Percentiles rank a stretch among this genome's conserved stretches.
Evolutionary conservation across 2,329 filamentous ascomycete genomes (phyloP).

Genomic region (Coniochaeta sp.): DNA sequence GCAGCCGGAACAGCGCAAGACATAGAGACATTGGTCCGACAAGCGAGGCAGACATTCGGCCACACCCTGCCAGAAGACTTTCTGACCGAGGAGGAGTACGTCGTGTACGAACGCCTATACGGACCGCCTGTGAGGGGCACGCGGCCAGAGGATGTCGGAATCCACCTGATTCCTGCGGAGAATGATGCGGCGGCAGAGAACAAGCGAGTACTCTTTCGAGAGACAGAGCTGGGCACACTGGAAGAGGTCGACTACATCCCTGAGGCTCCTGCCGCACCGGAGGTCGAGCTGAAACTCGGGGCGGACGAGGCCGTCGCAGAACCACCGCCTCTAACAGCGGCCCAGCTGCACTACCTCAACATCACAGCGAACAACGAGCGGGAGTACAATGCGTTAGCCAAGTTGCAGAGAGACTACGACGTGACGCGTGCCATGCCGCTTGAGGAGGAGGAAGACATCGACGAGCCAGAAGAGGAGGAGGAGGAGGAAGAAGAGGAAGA

Average conservation of each 20-base stretch:
- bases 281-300: slow-evolving; percentile 10
- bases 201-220: slow-evolving; percentile 42
- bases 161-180: slow-evolving; percentile 20
- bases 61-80: slow-evolving; percentile 67
- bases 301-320: slow-evolving; percentile 3
- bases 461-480: slow-evolving; percentile 26
- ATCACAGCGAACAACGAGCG: slow-evolving; percentile 44
- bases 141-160: slow-evolving; percentile 49
- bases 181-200: slow-evolving; percentile 17
- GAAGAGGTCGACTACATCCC: slow-evolving; percentile 52
- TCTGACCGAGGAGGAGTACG: slow-evolving; percentile 62
- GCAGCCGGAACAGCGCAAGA: slow-evolving; percentile 18
- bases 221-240: slow-evolving; percentile 46
- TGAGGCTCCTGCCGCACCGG: slow-evolving; percentile 20
- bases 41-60: slow-evolving; percentile 67
- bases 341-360: slow-evolving; percentile 34
- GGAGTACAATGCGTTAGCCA: slow-evolving; percentile 47
- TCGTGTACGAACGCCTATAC: slow-evolving; percentile 73
- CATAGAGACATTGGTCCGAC: slow-evolving; percentile 58
- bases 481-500: slow-evolving; percentile 21
- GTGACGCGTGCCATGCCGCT: slow-evolving; percentile 18
- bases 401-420: slow-evolving; percentile 51
- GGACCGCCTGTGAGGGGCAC: slow-evolving; percentile 64
- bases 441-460: slow-evolving; percentile 20
- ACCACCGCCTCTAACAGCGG: slow-evolving; percentile 19